A percentile compares a stretch with the other conserved stretches of the same genome.
These are phyloP conservation scores for Leptomonas pyrrhocoris DNA, from an alignment of 208 protist species.

Conservation along the genomic window DNA sequence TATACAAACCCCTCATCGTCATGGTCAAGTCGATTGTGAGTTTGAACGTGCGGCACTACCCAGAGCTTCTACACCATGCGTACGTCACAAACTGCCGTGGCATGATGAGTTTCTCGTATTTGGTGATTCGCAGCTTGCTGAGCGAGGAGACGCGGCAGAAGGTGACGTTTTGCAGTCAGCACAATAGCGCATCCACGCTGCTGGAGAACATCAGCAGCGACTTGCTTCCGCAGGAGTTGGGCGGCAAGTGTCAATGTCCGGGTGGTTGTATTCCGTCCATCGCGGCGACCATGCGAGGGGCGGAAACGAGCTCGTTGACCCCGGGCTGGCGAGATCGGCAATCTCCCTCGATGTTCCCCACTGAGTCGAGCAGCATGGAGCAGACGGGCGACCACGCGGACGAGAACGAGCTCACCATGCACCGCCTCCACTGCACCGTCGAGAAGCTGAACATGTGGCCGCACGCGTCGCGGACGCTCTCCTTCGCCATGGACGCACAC, in stretches of 20 bases:
- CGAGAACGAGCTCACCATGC: not conserved
- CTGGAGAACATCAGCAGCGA: constrained; percentile 44
- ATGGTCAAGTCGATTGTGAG: constrained; percentile 46
- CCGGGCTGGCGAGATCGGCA: not conserved
- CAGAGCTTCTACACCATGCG: constrained; percentile 58
- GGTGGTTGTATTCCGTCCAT: constrained; percentile 43
- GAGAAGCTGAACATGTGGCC: constrained; percentile 34
- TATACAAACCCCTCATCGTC: constrained; percentile 38
- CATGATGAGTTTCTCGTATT: constrained; percentile 38
- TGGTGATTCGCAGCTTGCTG: constrained; percentile 30
- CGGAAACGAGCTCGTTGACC: not conserved
- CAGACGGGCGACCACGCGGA: not conserved
- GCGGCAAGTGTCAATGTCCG: constrained; percentile 50
- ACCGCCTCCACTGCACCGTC: constrained; percentile 24
- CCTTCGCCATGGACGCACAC: constrained; percentile 33
- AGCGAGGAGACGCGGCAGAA: constrained; percentile 39
- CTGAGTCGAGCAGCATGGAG: not conserved
- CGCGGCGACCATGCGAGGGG: not conserved
- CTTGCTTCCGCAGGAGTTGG: constrained; percentile 46
- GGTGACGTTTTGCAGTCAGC: constrained; percentile 47
- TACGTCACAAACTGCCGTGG: constrained; percentile 60
- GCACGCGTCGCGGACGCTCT: constrained; percentile 32
- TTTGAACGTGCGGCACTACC: constrained; percentile 50
- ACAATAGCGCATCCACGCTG: constrained; percentile 36
- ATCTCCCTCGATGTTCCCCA: not conserved